Conservation (phyloP, 257 asterid genomes). For the Jasminum sambac region DNA sequence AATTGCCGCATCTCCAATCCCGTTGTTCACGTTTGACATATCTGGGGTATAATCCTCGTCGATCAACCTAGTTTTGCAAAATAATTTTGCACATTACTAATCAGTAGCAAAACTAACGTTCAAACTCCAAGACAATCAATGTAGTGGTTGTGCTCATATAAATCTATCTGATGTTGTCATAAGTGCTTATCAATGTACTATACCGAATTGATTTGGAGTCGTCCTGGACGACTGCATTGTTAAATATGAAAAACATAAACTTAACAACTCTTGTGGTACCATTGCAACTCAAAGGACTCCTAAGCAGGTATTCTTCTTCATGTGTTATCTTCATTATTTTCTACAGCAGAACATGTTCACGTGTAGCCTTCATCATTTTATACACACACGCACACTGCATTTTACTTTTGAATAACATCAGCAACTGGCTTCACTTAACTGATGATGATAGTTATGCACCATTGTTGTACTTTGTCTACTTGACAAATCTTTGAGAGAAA, state of each 20-base stretch:
- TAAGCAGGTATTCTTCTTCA: slow-evolving; percentile 48
- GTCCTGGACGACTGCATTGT: slow-evolving; percentile 54
- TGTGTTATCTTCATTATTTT: slow-evolving; percentile 19
- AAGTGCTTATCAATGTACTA: slow-evolving; percentile 61
- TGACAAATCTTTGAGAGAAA: neutral
- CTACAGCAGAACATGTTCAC: slow-evolving; percentile 6
- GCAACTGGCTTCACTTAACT: slow-evolving; percentile 12
- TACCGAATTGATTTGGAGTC: slow-evolving; percentile 66
- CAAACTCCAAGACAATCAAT: no score
- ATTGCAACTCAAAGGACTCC: slow-evolving; percentile 30
- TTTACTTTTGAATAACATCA: neutral
- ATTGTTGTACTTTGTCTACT: slow-evolving; percentile 5
- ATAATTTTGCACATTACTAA: no score
- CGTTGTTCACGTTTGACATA: no score
- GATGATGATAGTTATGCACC: neutral
- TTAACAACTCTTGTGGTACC: slow-evolving; percentile 23
- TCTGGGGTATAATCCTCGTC: no score
- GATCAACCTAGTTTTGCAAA: no score
- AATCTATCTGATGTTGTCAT: slow-evolving; percentile 76
- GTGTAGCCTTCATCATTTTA: neutral
- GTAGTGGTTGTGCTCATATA: slow-evolving; percentile 69
- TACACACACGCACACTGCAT: no score
- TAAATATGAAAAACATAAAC: slow-evolving; percentile 55
- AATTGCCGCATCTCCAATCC: no score
- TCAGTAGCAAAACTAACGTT: no score